These are phyloP conservation scores for Lipomyces japonicus DNA, from an alignment of 805 yeast species.

Conservation along the genomic window DNA sequence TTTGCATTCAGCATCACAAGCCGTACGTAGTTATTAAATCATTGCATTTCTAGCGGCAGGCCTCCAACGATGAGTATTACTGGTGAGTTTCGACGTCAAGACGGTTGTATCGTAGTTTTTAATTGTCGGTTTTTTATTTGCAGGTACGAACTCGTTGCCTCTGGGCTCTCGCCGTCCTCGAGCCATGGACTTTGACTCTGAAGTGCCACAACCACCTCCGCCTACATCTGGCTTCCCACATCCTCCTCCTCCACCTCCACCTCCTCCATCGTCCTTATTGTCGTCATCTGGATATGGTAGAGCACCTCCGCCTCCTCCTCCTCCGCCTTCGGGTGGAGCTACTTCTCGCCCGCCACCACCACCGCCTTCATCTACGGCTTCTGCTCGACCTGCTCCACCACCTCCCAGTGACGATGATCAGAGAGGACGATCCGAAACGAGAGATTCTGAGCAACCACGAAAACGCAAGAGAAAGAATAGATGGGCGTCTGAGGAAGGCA, in stretches of 20 bases:
- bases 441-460: constrained; percentile 4
- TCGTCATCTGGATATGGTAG: background rate
- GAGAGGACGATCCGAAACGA: constrained; percentile 12
- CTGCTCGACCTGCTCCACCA: constrained; percentile 6
- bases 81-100: constrained; percentile 1
- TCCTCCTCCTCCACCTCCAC: constrained; percentile 19
- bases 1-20: no score
- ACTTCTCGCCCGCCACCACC: constrained; percentile 21
- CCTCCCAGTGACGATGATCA: constrained; percentile 1
- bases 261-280: constrained; percentile 18
- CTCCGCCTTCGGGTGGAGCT: constrained; percentile 2
- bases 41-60: no score
- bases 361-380: constrained; percentile 4
- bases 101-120: background rate
- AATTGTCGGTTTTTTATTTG: no score
- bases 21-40: no score
- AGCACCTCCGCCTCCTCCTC: constrained; percentile 23
- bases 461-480: constrained; percentile 30
- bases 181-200: constrained; percentile 18
- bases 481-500: constrained; percentile 36
- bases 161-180: constrained; percentile 23
- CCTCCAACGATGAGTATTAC: constrained; percentile 19
- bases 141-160: constrained; percentile 29
- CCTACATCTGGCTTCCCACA: background rate
- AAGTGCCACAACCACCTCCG: constrained; percentile 13